Base-by-base conservation (phyloP, 108 stramenopile species). In the Licmophora abbreviata region DNA sequence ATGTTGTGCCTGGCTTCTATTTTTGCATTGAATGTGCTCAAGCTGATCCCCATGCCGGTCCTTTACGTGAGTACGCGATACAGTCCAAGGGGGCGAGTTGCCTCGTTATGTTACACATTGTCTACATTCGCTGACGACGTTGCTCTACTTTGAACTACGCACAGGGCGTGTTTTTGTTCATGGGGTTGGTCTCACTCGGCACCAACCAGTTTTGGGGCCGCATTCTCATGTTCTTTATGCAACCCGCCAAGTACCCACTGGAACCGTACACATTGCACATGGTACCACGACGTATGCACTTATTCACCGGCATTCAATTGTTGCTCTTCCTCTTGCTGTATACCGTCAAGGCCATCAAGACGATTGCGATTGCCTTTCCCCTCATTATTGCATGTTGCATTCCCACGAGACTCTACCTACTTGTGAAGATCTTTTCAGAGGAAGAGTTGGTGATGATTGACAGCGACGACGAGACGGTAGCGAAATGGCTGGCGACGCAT, bases 361-460 rank as follows among this genome's bases (percentile, higher is more conserved):
- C 10, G 27, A 64, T 64, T 28, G 51, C 63, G 27, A 64, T 64
- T 40, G 63, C 56, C 9, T 64, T 64, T 26, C 63, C 63, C 12
- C 15, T 64, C 40, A 29, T 64, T 5, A 64, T 58, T 11, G 41
- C 42, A 24, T 34, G 57, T 8, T 64, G 63, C 22, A 64, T 64
- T 28, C 63, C 63, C 4, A 29, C 51, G 24, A 14, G 63, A 18
- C 30, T 64, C 6, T 64, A 50, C 42, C 1, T 58, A 6, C 44
- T 64, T 12, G 56, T 56, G 9, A 64, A 50, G 47, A 64, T 64
- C 14, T 64, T 64, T 25, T 51, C 47, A n/a, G 14, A 32, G 4
- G 56, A 58, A 14, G 63, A 64, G 48, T 34, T 64, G 26, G 37
- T 54, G 4, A 9, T 64, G 8, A 43, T 64, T 18, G 63, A 64